These are phyloP conservation scores for Starmerella sp. DNA, from an alignment of 805 yeast genomes.

Conservation along the genomic window DNA sequence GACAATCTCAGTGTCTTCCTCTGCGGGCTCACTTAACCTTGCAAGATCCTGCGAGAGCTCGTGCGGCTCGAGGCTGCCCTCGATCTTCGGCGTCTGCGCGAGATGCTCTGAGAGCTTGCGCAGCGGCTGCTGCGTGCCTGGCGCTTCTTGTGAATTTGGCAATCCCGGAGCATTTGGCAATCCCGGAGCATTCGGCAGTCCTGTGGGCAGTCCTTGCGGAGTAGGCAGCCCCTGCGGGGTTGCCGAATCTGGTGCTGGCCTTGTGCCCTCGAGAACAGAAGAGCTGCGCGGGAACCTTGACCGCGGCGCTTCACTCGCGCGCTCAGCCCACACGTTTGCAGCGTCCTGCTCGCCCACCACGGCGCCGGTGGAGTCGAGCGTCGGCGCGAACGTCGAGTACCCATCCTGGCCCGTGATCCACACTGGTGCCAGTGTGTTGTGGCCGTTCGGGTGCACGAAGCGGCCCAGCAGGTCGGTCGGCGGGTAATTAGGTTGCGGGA, in stretches of 20 bases:
- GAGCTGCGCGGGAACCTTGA: neutral
- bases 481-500: constrained; percentile 41
- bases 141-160: neutral
- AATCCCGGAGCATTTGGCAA: neutral
- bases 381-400: constrained; percentile 53
- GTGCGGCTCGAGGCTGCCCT: neutral
- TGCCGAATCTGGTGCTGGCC: neutral
- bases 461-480: constrained; percentile 41
- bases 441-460: constrained; percentile 30
- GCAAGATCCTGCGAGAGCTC: neutral
- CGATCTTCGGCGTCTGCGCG: neutral
- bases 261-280: neutral
- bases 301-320: neutral
- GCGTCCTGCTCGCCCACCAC: constrained; percentile 19
- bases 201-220: too few species aligned
- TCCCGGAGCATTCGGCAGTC: neutral
- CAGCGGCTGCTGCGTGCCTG: neutral
- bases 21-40: neutral
- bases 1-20: neutral
- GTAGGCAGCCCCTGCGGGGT: too few species aligned
- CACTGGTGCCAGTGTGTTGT: constrained; percentile 47
- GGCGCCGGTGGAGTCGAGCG: constrained; percentile 47
- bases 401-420: constrained; percentile 47
- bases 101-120: neutral
- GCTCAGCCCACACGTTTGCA: constrained; percentile 17